Evolutionary conservation across 202 grass and related monocot genomes (phyloP), one percentile per base, ranked within the genome.

Genomic region (Eragrostis tef): DNA sequence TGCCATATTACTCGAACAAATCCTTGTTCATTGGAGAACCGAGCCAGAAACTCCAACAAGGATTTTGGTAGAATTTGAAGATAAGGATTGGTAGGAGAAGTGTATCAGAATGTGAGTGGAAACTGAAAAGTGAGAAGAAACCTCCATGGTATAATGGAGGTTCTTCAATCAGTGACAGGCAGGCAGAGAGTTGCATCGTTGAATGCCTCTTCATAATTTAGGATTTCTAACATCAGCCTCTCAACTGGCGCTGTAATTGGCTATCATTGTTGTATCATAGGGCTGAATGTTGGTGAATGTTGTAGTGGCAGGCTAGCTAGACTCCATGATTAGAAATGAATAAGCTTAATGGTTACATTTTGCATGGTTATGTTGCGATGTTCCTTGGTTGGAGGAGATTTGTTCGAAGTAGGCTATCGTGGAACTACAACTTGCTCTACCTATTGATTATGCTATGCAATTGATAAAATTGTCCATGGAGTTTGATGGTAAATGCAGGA

Each of bases 261-360:
- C 26, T 29, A 49, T 76, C 21, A 1, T 61, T 61, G 22, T 61
- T 81, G 26, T 61, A 62, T 75, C 6, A 19, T 64, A 48, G 2
- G 4, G 57, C 21, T 52, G 77, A 78, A 71, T 53, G 19, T 64
- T 47, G 49, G 34, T 78, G 11, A 83, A 57, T 78, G 66, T 29
- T 65, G 57, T 87, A 78, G 64, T 16, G 25, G 36, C 65, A 72
- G 72, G 53, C 24, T 81, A 46, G 66, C 41, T 82, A 57, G 66
- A 71, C 54, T 45, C 11, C 6, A 58, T 62, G 66, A 87, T 70
- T 73, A 87, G 71, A 36, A 79, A 74, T 13, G 44, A 67, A 77
- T 73, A 71, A 41, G 10, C 36, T 2, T 71, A 65, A 27, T 56
- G 66, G 17, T 64, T 64, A 52, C 15, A 5, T 34, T 57, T 71